A percentile compares a stretch with the other conserved stretches of the same genome.
Evolutionary conservation across 2,329 filamentous ascomycete species (phyloP).

Genomic region (Colletotrichum paranaense): DNA sequence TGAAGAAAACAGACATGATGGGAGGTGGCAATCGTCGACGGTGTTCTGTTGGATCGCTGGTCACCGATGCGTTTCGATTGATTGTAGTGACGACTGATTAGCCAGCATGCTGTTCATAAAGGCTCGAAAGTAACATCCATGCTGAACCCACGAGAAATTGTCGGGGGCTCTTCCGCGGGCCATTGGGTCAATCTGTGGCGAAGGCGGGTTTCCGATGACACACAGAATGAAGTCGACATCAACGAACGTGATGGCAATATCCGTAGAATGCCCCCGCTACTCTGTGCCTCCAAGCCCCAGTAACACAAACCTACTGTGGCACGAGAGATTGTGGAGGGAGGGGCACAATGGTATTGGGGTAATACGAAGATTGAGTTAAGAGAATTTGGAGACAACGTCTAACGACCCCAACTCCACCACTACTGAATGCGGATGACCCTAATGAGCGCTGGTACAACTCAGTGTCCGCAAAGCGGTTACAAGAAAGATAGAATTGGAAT

Average conservation of each 20-base stretch:
- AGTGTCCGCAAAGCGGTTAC: not conserved
- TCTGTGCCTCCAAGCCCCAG: not conserved
- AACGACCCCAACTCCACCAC: slow-evolving; percentile 9
- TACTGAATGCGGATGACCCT: not conserved
- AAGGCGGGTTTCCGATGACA: slow-evolving; percentile 21
- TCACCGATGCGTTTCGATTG: not conserved
- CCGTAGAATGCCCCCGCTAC: not conserved
- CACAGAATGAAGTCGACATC: slow-evolving; percentile 23
- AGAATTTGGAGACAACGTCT: not conserved
- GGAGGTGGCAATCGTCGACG: not conserved
- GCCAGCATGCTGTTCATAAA: slow-evolving; percentile 10
- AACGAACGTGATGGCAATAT: not conserved
- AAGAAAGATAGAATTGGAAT: not conserved
- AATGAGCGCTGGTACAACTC: not conserved
- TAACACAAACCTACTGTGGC: not conserved
- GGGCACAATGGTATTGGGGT: slow-evolving; percentile 1
- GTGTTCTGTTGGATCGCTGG: not conserved
- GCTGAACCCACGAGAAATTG: slow-evolving; percentile 1
- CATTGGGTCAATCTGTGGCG: not conserved
- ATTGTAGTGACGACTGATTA: not conserved
- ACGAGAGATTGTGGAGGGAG: slow-evolving; percentile 12
- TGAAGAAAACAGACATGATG: slow-evolving; percentile 53
- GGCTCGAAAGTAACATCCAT: not conserved
- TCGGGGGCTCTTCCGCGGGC: not conserved
- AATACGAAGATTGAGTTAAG: not conserved